Percentiles rank a stretch among this genome's conserved stretches.
These are phyloP conservation scores for Mycena olivaceomarginata DNA, from an alignment of 768 basidiomycete genomes.

Conservation along the genomic window DNA sequence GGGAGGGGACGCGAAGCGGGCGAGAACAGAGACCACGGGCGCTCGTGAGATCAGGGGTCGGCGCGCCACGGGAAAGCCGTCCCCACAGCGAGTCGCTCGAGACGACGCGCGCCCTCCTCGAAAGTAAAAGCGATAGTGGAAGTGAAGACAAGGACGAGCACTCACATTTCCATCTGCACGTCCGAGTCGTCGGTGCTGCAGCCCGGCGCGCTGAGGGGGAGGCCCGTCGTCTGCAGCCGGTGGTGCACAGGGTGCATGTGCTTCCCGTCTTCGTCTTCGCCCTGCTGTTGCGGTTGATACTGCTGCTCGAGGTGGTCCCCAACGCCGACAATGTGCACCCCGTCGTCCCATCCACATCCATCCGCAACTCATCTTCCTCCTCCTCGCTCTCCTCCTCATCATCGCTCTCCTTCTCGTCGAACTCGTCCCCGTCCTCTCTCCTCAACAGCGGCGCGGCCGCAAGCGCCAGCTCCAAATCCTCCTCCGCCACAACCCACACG, in stretches of 20 bases:
- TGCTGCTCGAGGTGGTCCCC: conserved; percentile 12
- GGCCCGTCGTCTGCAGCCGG: conserved; percentile 35
- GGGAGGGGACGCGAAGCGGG: too few relatives aligned
- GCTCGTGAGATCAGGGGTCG: too few relatives aligned
- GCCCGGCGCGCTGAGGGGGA: conserved; percentile 19
- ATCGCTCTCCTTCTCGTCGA: conserved; percentile 45
- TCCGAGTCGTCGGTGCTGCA: not conserved
- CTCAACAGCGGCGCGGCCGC: conserved; percentile 36
- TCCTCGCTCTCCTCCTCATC: conserved; percentile 32
- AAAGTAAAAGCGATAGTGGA: too few relatives aligned
- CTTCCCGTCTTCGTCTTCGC: conserved; percentile 56
- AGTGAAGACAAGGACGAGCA: not conserved
- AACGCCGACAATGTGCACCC: conserved; percentile 31
- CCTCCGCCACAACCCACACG: conserved; percentile 89
- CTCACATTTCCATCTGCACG: conserved; percentile 29
- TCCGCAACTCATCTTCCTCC: conserved; percentile 39
- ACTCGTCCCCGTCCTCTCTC: conserved; percentile 32
- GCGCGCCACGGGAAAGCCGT: too few relatives aligned
- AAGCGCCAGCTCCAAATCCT: conserved; percentile 63
- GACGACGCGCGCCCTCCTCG: too few relatives aligned
- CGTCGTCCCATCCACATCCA: conserved; percentile 43
- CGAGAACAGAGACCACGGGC: too few relatives aligned
- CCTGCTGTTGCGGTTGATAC: conserved; percentile 38
- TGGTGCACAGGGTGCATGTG: conserved; percentile 77
- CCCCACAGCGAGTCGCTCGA: too few relatives aligned